A percentile compares a stretch with the other conserved stretches of the same genome.
These are phyloP conservation scores for Boletus tylopilopsis DNA, from an alignment of 768 basidiomycete genomes.

Conservation along the genomic window DNA sequence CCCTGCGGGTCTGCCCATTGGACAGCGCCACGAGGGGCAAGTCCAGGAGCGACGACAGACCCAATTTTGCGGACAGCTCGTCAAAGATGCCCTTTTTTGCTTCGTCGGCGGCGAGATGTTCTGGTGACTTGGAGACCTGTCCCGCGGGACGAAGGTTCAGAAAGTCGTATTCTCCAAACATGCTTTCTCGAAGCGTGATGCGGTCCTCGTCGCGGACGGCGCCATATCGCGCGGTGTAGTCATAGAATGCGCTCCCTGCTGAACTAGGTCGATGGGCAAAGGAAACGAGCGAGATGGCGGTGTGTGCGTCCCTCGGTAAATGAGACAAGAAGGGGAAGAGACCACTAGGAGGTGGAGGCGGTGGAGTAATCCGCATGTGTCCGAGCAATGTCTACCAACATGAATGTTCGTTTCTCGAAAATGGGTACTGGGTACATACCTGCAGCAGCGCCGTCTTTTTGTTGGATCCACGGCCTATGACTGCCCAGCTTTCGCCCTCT, in stretches of 20 bases:
- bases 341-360: conserved; percentile 57
- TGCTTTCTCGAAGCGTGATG: conserved; percentile 67
- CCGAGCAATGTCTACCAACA: conserved; percentile 59
- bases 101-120: conserved; percentile 25
- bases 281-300: conserved; percentile 54
- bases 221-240: conserved; percentile 91
- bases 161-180: conserved; percentile 53
- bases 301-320: conserved; percentile 43
- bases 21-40: conserved; percentile 81
- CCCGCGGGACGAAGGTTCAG: conserved; percentile 27
- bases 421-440: conserved; percentile 36
- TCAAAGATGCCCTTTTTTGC: conserved; percentile 42
- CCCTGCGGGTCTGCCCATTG: conserved; percentile 89
- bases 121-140: conserved; percentile 16
- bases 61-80: conserved; percentile 51
- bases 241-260: conserved; percentile 75
- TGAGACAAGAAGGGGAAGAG: conserved; percentile 71
- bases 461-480: conserved; percentile 62
- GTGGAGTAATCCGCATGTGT: conserved; percentile 64
- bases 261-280: conserved; percentile 60
- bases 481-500: conserved; percentile 69
- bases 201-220: conserved; percentile 83
- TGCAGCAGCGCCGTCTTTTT: conserved; percentile 63
- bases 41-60: conserved; percentile 63
- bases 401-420: not conserved